These are phyloP conservation scores for Buddleja alternifolia DNA, from an alignment of 257 asterid species.

Conservation along the genomic window DNA sequence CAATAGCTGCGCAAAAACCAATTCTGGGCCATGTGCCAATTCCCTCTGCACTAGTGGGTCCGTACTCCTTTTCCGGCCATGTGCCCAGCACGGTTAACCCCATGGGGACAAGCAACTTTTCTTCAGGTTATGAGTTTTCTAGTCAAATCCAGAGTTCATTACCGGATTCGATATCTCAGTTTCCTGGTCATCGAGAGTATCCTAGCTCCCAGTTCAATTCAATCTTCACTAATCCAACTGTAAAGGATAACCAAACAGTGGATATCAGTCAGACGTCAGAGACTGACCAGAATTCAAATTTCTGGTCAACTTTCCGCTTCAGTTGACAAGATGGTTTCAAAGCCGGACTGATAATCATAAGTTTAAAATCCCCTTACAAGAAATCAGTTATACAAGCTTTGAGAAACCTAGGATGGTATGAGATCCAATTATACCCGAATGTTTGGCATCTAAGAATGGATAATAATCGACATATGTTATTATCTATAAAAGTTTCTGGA, in stretches of 20 bases:
- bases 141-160: slow-evolving; percentile 9
- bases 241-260: background rate
- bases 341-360: background rate
- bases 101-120: background rate
- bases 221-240: slow-evolving; percentile 18
- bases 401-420: too few relatives aligned
- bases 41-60: slow-evolving; percentile 21
- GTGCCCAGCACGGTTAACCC: slow-evolving; percentile 2
- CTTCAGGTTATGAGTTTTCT: slow-evolving; percentile 13
- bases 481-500: background rate
- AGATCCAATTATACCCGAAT: too few relatives aligned
- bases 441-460: background rate
- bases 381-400: background rate
- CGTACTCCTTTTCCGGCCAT: background rate
- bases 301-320: background rate
- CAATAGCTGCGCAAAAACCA: slow-evolving; percentile 34
- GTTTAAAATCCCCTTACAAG: background rate
- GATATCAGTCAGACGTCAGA: background rate
- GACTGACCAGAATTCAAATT: background rate
- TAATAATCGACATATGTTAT: background rate
- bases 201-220: slow-evolving; percentile 23
- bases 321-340: background rate
- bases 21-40: slow-evolving; percentile 2
- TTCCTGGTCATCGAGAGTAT: slow-evolving; percentile 28
- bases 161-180: slow-evolving; percentile 1